phyloP scores from a whole-genome alignment of 1,139 yeast species.

The Debaryomycetaceae sp. region DNA sequence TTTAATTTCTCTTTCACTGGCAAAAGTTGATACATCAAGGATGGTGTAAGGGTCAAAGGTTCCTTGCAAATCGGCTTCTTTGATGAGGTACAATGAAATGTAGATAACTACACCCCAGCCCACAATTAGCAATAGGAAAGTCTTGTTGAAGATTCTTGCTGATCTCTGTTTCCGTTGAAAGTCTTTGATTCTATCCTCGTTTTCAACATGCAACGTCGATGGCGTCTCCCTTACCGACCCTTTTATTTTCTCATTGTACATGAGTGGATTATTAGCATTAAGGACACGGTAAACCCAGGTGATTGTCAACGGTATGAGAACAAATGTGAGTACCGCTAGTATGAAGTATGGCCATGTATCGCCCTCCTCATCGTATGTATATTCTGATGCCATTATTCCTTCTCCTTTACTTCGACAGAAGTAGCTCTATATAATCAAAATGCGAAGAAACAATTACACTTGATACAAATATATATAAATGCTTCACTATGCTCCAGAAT shows the following conservation, averaged over 20 bases:
- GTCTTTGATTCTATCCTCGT: conserved; percentile 36
- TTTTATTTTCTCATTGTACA: conserved; percentile 19
- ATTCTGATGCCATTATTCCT: conserved; percentile 35
- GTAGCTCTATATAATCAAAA: not conserved
- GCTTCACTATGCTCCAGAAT: not conserved
- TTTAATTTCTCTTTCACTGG: conserved; percentile 74
- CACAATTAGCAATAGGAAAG: conserved; percentile 41
- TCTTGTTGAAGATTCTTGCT: conserved; percentile 42
- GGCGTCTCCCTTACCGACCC: conserved; percentile 33
- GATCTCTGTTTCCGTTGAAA: conserved; percentile 38
- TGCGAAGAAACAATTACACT: not conserved
- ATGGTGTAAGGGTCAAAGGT: conserved; percentile 89
- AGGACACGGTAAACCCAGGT: conserved; percentile 34
- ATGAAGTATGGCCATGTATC: conserved; percentile 97
- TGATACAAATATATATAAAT: not conserved
- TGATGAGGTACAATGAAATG: conserved; percentile 47
- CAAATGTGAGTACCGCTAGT: conserved; percentile 60
- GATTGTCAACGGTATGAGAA: conserved; percentile 68
- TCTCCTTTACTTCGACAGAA: not conserved
- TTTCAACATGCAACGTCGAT: conserved; percentile 35
- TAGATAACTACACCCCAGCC: conserved; percentile 69
- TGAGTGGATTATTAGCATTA: conserved; percentile 18
- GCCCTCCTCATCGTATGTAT: conserved; percentile 83
- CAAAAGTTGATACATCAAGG: conserved; percentile 66
- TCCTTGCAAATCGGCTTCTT: conserved; percentile 40